Base-by-base conservation (phyloP, 495 filamentous ascomycete genomes). In the Lindgomyces ingoldianus region DNA sequence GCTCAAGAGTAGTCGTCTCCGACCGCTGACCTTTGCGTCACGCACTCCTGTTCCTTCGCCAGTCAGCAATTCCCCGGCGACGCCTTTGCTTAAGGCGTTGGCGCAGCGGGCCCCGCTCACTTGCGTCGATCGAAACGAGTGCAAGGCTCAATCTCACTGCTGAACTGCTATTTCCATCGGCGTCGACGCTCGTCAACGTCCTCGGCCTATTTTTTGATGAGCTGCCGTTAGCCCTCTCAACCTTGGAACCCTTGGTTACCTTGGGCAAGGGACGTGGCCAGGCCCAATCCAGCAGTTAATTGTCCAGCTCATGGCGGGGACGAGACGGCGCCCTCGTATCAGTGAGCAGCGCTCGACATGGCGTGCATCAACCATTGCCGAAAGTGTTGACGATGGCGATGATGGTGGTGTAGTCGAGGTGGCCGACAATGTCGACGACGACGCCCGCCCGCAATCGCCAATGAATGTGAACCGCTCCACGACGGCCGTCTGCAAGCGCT, bases 401-500 rank as follows among this genome's bases (percentile, higher is more conserved):
- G 45, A 50, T 16, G 57, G 26, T 21, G 47, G 19, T 16, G 21
- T 9, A 36, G 41, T 48, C 26, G 49, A 39, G 27, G 21, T 44
- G 1, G 33, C 14, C 33, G 33, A 39, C 33, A 39, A 39, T 14
- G 6, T 6, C 33, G 33, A 39, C 33, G 33, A 39, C 33, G 33
- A 33, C 52, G 42, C n/a, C 58, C 36, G 52, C 1, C 46, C 59
- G 14, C 24, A 8, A 9, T 19, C 62, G 42, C 6, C 21, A 12
- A 36, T 56, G 41, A 30, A 42, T 1, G 54, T 27, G 2, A 64
- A 25, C 52, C 29, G 61, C 14, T 67, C 68, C 10, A 69, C 69
- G n/a, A 59, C 21, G 41, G 70, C 25, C 64, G 36, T 61, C 25
- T 74, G 72, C 67, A 59, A 48, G 49, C 51, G 30, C 18, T 74